Evolutionary conservation across 345 rosid genomes (phyloP).

Genomic region (Hevea brasiliensis): DNA sequence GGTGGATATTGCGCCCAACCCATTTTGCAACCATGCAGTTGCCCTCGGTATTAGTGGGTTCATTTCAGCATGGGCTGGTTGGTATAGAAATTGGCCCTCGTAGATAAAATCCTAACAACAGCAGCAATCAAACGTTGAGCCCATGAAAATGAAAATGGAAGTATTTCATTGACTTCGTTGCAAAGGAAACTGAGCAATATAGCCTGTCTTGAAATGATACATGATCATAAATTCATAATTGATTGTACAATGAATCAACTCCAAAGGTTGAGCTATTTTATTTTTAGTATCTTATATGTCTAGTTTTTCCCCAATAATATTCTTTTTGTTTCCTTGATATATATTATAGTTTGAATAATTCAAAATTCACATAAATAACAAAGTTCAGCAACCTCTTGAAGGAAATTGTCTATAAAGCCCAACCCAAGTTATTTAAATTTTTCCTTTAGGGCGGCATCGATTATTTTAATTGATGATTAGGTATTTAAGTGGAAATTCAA

Average conservation of each 20-base stretch:
- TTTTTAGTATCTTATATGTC: no score
- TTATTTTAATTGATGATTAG: no score
- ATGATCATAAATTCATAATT: neutral
- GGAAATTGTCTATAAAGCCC: no score
- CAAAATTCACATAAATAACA: no score
- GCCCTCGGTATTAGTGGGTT: slow-evolving; percentile 83
- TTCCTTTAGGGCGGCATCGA: no score
- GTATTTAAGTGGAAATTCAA: no score
- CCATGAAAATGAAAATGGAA: neutral
- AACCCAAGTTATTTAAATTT: no score
- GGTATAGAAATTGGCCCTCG: slow-evolving; percentile 96
- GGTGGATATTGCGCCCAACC: slow-evolving; percentile 87
- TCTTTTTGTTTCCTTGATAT: no score
- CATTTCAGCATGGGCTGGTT: slow-evolving; percentile 98
- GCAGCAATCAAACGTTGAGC: neutral
- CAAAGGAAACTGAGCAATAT: neutral
- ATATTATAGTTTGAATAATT: no score
- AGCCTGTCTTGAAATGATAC: neutral
- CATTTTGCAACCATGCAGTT: slow-evolving; percentile 70
- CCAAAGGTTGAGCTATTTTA: neutral
- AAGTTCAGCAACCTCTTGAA: no score
- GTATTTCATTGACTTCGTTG: neutral
- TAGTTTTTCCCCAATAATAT: neutral
- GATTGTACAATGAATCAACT: neutral
- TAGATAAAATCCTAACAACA: slow-evolving; percentile 11